A percentile compares a stretch with the other conserved stretches of the same genome.
Conservation (phyloP, 805 yeast genomes). For the Candida ascalaphidarum region DNA sequence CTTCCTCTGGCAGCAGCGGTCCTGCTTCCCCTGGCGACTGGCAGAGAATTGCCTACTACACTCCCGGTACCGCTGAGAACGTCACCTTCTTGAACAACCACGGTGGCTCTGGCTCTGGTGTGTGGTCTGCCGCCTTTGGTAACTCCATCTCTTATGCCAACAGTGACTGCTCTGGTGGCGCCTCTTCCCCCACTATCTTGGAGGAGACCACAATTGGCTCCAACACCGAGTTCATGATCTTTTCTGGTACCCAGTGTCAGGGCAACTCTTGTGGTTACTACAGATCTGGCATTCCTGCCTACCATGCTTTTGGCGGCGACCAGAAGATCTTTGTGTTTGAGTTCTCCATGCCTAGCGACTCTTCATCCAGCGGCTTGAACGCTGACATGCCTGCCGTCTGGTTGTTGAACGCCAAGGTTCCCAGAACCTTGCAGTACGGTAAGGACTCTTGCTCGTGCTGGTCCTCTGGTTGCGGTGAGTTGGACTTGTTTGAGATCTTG, state of each 20-base stretch:
- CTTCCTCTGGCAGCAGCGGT: constrained; percentile 21
- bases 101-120: constrained; percentile 90
- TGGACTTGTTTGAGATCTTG: constrained; percentile 88
- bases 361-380: constrained; percentile 38
- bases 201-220: constrained; percentile 62
- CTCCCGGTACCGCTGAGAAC: constrained; percentile 64
- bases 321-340: constrained; percentile 86
- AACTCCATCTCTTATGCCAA: constrained; percentile 83
- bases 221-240: constrained; percentile 72
- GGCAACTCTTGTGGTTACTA: constrained; percentile 71
- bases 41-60: constrained; percentile 62
- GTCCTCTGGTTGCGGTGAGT: constrained; percentile 96
- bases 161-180: constrained; percentile 67
- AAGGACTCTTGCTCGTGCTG: constrained; percentile 84
- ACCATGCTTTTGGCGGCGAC: constrained; percentile 86
- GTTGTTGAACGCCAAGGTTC: constrained; percentile 91
- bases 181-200: constrained; percentile 61
- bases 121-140: constrained; percentile 81
- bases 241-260: constrained; percentile 61
- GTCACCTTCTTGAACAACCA: constrained; percentile 75
- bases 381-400: constrained; percentile 97
- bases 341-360: constrained; percentile 79
- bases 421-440: constrained; percentile 96
- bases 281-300: constrained; percentile 82
- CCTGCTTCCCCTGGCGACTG: constrained; percentile 44